Evolutionary conservation across 139 green algal species (phyloP), one percentile per base, ranked within the genome.

Genomic region (Ettlia oleoabundans): DNA sequence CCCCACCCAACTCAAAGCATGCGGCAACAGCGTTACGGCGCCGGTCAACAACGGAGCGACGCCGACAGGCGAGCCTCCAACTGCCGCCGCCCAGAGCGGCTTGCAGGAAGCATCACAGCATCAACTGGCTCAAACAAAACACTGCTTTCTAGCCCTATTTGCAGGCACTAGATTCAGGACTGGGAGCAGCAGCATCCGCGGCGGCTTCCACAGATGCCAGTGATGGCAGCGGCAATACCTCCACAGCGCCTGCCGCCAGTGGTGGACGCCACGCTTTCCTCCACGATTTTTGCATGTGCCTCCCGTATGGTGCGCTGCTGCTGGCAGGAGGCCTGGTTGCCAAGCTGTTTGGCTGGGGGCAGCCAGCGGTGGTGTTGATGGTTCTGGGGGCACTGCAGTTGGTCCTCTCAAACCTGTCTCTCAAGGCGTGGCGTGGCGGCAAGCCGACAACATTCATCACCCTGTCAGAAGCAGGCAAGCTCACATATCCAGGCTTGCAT

Each of bases 261-360:
- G 74, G 47, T n/a, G 75, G 58, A 2, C 65, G 87, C 26, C 68
- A 87, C 58, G 93, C 93, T 4, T 68, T 91, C 55, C 84, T 97
- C 38, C 93, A 97, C 68, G 93, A 97, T 81, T 97, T 97, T 68
- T 97, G 93, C 88, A 96, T 97, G 93, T 80, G 58, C 70, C 93
- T 97, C 55, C 93, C 93, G 1, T 97, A 93, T 74, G 90, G 92
- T 52, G 72, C 55, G 0, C 81, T 93, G 21, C 47, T 94, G 7
- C 8, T 87, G 9, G 33, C 89, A 0, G 89, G 76, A n/a, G 92
- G 91, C 5, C 37, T 92, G 10, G 55, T 91, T 8, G 82, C 30
- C 35, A 76, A 70, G 62, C 13, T 77, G 38, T 40, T 80, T 4
- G 73, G 52, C 24, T 72, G 62, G 37, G 73, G 83, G 0, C 52